phyloP scores from a whole-genome alignment of 1,139 yeast species.

The Yamadazyma pseudoaaseri region DNA sequence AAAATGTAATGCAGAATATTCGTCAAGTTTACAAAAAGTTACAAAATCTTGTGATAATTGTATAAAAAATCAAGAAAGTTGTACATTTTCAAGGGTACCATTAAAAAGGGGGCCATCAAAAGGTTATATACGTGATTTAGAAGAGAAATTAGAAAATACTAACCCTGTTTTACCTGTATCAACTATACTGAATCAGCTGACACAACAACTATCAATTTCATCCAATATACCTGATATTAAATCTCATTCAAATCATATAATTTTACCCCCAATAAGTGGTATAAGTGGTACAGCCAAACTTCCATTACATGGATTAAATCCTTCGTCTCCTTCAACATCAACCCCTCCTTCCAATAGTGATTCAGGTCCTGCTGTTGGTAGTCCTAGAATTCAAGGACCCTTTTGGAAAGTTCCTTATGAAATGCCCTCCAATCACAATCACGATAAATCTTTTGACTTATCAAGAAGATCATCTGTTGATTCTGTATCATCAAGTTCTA shows the following conservation, averaged over 20 bases:
- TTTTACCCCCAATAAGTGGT: conserved; percentile 13
- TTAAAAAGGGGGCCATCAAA: conserved; percentile 77
- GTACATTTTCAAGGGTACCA: conserved; percentile 68
- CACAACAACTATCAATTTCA: neutral
- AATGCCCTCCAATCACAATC: conserved; percentile 33
- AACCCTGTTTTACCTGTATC: neutral
- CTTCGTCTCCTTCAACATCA: conserved; percentile 7
- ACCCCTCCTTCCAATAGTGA: conserved; percentile 13
- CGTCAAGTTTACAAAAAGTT: conserved; percentile 39
- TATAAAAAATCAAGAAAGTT: conserved; percentile 48
- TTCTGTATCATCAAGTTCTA: conserved; percentile 24
- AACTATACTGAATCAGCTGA: neutral
- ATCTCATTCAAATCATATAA: conserved; percentile 7
- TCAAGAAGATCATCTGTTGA: conserved; percentile 38
- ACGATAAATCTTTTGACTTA: conserved; percentile 11
- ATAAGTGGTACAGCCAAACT: neutral
- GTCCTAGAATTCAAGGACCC: conserved; percentile 46
- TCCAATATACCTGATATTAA: neutral
- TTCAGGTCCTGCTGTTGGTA: conserved; percentile 13
- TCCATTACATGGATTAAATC: conserved; percentile 2
- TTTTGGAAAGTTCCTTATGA: conserved; percentile 54
- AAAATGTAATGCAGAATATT: conserved; percentile 58
- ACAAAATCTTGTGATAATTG: conserved; percentile 58
- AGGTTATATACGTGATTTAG: conserved; percentile 54
- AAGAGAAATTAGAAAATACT: conserved; percentile 24